Base-by-base conservation (phyloP, 352 stramenopile species). In the Globisporangium abappressorium region DNA sequence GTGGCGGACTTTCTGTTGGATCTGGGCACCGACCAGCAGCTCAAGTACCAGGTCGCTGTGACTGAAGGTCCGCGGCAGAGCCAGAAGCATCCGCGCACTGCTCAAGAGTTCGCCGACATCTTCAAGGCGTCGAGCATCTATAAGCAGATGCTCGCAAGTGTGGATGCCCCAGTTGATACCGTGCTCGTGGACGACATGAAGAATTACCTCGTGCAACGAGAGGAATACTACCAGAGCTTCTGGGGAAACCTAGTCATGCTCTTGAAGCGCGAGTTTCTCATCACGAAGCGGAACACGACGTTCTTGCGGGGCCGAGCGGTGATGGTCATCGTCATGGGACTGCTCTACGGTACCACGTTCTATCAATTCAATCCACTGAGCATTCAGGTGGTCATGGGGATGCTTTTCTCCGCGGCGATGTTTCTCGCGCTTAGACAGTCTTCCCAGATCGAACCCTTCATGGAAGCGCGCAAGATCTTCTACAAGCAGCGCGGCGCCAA, bases 401-500 rank as follows among this genome's bases (percentile, higher is more conserved):
- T 91, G 41, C 65, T 94, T 11, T 94, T 92, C 67, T 70, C 83
- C 41, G 75, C 71, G 43, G 58, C 91, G 30, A 73, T 95, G 34
- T 92, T 88, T 57, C 69, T 85, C 7, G 71, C 73, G 28, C 60
- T 94, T 22, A 77, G 80, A 30, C 72, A 77, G 22, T 80, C 91
- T 61, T 58, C 82, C 15, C 74, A 84, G 53, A 66, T 96, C 36
- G 79, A 84, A 18, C 70, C 77, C 15, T 77, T 90, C 62, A 46
- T 77, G 55, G 62, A 73, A 79, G n/a, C 81, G 55, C 75, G 85
- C n/a, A 70, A 20, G 18, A 28, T 79, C 30, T 92, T 84, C 68
- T 89, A 90, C 70, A 90, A 88, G 53, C 84, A 93, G 55, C 67
- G 69, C 5, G 75, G 83, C 62, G 70, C 73, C 12, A 87, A 91